Conservation (phyloP, 1,284 basidiomycete species). For the Puccinia coronata region DNA sequence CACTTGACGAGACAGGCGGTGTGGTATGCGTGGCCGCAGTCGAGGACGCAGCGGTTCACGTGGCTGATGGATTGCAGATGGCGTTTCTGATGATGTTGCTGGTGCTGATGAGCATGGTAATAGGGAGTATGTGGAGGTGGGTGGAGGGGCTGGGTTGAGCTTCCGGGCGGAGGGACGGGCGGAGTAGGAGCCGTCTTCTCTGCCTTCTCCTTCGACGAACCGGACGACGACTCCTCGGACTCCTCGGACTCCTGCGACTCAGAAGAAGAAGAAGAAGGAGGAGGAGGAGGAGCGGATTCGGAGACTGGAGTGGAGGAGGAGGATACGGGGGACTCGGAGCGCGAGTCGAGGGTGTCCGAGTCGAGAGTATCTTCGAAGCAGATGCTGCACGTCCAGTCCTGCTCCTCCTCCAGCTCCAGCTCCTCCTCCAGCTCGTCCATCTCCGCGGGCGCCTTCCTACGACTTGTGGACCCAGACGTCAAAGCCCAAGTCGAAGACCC, state of each 20-base stretch:
- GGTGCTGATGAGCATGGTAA: neutral
- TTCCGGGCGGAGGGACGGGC: too few species aligned
- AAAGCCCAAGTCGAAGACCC: too few species aligned
- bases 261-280: too few species aligned
- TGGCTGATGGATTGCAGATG: neutral
- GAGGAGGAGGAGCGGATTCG: too few species aligned
- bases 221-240: too few species aligned
- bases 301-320: too few species aligned
- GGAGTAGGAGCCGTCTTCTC: too few species aligned
- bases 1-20: slow-evolving; percentile 45
- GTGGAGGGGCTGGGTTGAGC: neutral
- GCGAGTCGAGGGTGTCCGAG: neutral
- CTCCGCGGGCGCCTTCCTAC: too few species aligned
- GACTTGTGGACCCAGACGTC: too few species aligned
- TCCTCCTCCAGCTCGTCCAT: neutral
- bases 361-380: slow-evolving; percentile 39
- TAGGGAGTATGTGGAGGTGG: neutral
- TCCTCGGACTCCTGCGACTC: too few species aligned
- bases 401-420: neutral
- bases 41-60: slow-evolving; percentile 22
- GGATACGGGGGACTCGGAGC: too few species aligned
- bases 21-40: slow-evolving; percentile 38
- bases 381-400: slow-evolving; percentile 48
- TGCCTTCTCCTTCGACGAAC: too few species aligned
- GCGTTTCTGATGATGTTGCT: neutral